These are phyloP conservation scores for Hortiboletus flavorubellus DNA, from an alignment of 768 basidiomycete species.

Conservation along the genomic window DNA sequence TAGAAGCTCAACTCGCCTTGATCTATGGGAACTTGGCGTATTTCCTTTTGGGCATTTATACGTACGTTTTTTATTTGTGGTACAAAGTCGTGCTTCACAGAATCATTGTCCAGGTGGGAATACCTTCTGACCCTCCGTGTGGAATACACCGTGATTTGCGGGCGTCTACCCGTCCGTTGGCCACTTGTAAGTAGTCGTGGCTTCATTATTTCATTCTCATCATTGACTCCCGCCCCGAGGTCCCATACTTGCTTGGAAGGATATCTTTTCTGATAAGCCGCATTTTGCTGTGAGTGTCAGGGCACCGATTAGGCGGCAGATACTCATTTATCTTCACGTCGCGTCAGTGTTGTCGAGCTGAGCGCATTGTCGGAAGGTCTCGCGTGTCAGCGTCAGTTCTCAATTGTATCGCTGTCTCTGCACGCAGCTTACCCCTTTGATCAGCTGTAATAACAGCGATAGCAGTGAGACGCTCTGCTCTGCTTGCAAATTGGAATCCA, in stretches of 20 bases:
- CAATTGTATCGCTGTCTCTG: not conserved
- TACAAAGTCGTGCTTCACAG: not conserved
- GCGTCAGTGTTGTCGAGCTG: constrained; percentile 3
- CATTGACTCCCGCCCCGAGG: constrained; percentile 1
- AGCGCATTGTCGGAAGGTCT: not conserved
- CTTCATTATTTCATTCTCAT: not conserved
- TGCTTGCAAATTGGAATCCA: not conserved
- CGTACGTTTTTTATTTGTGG: constrained; percentile 5
- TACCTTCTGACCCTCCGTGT: constrained; percentile 16
- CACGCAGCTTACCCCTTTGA: not conserved
- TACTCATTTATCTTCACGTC: not conserved
- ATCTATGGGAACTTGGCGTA: constrained; percentile 5
- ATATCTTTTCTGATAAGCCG: constrained; percentile 9
- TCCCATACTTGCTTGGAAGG: constrained; percentile 27
- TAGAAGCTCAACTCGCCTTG: not conserved
- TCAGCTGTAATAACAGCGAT: not conserved
- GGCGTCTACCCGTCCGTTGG: constrained; percentile 24
- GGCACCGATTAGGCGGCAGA: no score
- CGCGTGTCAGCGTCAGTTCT: constrained; percentile 21
- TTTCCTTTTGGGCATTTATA: constrained; percentile 16
- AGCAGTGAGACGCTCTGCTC: constrained; percentile 3
- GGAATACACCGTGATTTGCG: constrained; percentile 21
- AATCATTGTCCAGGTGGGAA: constrained; percentile 19
- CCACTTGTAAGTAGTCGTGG: constrained; percentile 16
- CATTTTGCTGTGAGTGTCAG: constrained; percentile 11